Conservation (phyloP, 495 filamentous ascomycete species). For the Endocarpon pusillum region DNA sequence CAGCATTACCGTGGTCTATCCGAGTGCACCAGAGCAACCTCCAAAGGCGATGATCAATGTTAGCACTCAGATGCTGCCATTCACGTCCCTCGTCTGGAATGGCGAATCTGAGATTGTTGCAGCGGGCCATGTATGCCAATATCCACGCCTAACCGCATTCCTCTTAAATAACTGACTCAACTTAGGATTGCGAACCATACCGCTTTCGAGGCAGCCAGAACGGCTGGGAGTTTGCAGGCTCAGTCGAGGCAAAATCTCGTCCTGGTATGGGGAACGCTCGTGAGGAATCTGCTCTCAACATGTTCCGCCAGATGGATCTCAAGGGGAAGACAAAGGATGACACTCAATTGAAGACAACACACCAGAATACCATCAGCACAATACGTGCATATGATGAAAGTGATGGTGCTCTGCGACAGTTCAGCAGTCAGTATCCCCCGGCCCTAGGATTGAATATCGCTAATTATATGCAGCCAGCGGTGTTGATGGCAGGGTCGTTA, state of each 20-base stretch:
- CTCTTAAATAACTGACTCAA: no score
- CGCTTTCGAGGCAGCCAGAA: slow-evolving; percentile 64
- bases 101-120: slow-evolving; percentile 87
- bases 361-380: slow-evolving; percentile 90
- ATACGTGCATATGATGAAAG: slow-evolving; percentile 55
- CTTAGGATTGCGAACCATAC: slow-evolving; percentile 87
- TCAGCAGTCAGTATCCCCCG: slow-evolving; percentile 57
- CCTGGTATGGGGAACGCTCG: slow-evolving; percentile 39
- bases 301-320: slow-evolving; percentile 98
- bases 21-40: slow-evolving; percentile 77
- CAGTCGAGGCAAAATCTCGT: slow-evolving; percentile 48
- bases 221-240: slow-evolving; percentile 77
- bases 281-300: slow-evolving; percentile 82
- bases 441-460: slow-evolving; percentile 8
- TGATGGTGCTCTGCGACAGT: slow-evolving; percentile 49
- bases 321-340: slow-evolving; percentile 81
- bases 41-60: slow-evolving; percentile 78
- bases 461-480: slow-evolving; percentile 54
- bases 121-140: slow-evolving; percentile 52
- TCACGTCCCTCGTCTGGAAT: slow-evolving; percentile 84
- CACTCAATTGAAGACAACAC: slow-evolving; percentile 84
- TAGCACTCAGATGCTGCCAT: slow-evolving; percentile 74
- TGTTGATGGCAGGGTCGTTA: slow-evolving; percentile 85
- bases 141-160: slow-evolving; percentile 1
- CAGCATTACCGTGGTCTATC: slow-evolving; percentile 90